Evolutionary conservation across 1,284 basidiomycete genomes (phyloP).

Genomic region (Takashimella tepidaria): DNA sequence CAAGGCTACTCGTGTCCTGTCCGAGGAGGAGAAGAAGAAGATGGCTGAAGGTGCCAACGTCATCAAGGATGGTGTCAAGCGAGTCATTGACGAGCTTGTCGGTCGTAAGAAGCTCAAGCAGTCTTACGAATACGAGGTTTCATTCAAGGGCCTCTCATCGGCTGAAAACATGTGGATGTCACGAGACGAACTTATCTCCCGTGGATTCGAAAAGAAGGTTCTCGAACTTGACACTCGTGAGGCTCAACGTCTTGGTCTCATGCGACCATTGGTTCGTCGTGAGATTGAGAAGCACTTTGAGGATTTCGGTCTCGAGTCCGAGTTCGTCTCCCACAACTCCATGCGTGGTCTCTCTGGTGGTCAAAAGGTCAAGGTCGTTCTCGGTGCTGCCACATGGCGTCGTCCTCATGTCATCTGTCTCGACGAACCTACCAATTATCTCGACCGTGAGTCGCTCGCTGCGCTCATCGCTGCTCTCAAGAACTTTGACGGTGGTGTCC

Average conservation of each 20-base stretch:
- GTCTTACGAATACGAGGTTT: constrained; percentile 95
- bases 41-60: constrained; percentile 91
- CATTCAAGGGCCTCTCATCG: constrained; percentile 85
- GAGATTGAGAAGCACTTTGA: constrained; percentile 98
- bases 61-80: constrained; percentile 89
- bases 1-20: constrained; percentile 83
- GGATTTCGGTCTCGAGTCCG: constrained; percentile 82
- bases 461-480: constrained; percentile 94
- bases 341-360: constrained; percentile 98
- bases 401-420: constrained; percentile 95
- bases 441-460: constrained; percentile 95
- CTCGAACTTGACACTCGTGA: constrained; percentile 95
- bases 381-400: constrained; percentile 97
- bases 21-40: constrained; percentile 84
- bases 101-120: constrained; percentile 97
- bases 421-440: constrained; percentile 93
- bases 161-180: constrained; percentile 96
- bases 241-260: constrained; percentile 91
- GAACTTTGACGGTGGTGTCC: constrained; percentile 93
- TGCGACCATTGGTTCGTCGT: constrained; percentile 91
- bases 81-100: constrained; percentile 86
- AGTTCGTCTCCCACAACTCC: constrained; percentile 84
- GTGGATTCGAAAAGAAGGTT: constrained; percentile 98
- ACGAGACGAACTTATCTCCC: constrained; percentile 93
- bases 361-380: constrained; percentile 99